Evolutionary conservation across 371 early-diverging fungal species (phyloP).

Genomic region (Mucor sp.): DNA sequence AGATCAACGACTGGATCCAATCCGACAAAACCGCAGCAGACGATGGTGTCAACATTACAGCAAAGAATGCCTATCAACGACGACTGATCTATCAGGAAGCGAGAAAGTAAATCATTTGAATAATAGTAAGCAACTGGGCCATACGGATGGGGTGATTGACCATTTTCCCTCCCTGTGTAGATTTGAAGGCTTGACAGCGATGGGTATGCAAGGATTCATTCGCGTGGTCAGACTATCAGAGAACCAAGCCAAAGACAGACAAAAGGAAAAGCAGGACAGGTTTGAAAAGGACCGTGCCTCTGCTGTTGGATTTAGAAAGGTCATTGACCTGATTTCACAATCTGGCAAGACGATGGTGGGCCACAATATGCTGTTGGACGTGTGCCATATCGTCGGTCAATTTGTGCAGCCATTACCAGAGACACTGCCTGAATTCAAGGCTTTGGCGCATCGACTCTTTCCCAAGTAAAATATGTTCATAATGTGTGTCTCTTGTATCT

Average conservation of each 20-base stretch:
- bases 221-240: slow-evolving; percentile 40
- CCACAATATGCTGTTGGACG: slow-evolving; percentile 84
- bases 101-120: slow-evolving; percentile 36
- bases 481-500: not conserved
- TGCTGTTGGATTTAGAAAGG: slow-evolving; percentile 75
- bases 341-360: slow-evolving; percentile 77
- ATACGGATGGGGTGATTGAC: no score
- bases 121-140: no score
- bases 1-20: slow-evolving; percentile 52
- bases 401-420: slow-evolving; percentile 75
- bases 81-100: slow-evolving; percentile 74
- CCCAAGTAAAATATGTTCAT: slow-evolving; percentile 47
- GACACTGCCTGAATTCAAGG: slow-evolving; percentile 64
- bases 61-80: slow-evolving; percentile 60
- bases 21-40: slow-evolving; percentile 21
- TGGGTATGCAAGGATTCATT: slow-evolving; percentile 48
- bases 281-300: slow-evolving; percentile 59
- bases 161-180: slow-evolving; percentile 16
- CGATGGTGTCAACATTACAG: slow-evolving; percentile 47
- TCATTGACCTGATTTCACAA: slow-evolving; percentile 75
- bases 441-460: slow-evolving; percentile 48
- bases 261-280: slow-evolving; percentile 28
- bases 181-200: slow-evolving; percentile 46
- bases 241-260: slow-evolving; percentile 40
- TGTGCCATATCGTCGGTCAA: slow-evolving; percentile 72